These are phyloP conservation scores for Lotmaria passim DNA, from an alignment of 208 protist genomes.

Conservation along the genomic window DNA sequence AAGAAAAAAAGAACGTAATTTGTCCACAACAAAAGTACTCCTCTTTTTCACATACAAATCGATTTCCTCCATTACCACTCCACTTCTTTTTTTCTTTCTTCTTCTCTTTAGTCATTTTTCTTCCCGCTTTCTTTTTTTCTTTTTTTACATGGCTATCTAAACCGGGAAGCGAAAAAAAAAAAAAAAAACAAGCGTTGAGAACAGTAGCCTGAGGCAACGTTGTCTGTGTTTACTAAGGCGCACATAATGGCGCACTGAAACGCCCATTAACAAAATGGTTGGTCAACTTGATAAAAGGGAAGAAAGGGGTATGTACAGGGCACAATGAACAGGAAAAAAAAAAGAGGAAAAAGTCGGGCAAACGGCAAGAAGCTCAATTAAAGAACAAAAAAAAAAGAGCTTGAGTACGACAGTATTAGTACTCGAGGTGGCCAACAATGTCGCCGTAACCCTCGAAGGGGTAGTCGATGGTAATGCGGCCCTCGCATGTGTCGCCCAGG, in stretches of 20 bases:
- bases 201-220: neutral
- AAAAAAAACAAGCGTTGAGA: neutral
- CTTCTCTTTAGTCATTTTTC: neutral
- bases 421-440: constrained; percentile 33
- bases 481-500: constrained; percentile 61
- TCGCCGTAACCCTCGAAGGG: constrained; percentile 65
- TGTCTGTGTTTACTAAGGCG: too few species aligned
- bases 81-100: neutral
- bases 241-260: too few species aligned
- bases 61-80: too few species aligned
- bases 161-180: neutral
- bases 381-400: neutral
- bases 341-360: neutral
- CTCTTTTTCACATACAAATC: too few species aligned
- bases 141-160: neutral
- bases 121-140: neutral
- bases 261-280: too few species aligned
- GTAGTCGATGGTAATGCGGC: constrained; percentile 78
- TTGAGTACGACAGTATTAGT: neutral
- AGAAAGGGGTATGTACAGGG: too few species aligned
- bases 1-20: too few species aligned
- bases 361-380: too few species aligned
- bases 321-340: too few species aligned
- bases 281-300: too few species aligned
- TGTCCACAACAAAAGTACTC: too few species aligned